A percentile compares a stretch with the other conserved stretches of the same genome.
These are phyloP conservation scores for Dactylellina drechsleri DNA, from an alignment of 2,329 filamentous ascomycete genomes.

Conservation along the genomic window DNA sequence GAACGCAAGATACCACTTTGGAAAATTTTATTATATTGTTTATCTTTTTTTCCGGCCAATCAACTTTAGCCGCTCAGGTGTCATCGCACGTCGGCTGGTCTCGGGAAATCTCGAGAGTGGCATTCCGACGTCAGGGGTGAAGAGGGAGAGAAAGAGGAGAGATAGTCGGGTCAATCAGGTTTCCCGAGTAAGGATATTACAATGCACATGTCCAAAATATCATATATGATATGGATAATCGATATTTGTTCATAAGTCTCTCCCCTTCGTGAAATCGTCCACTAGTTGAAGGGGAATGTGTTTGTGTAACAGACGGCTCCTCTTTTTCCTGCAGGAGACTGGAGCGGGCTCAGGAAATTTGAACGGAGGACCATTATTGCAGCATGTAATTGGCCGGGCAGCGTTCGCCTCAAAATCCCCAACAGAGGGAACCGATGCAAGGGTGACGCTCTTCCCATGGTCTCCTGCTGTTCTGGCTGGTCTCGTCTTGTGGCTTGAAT, in stretches of 20 bases:
- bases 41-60: constrained; percentile 11
- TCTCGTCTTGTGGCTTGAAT: too few relatives aligned
- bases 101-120: too few relatives aligned
- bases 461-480: too few relatives aligned
- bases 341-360: constrained; percentile 19
- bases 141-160: neutral
- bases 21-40: neutral
- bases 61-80: neutral
- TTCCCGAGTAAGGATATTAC: neutral
- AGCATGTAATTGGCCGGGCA: constrained; percentile 3
- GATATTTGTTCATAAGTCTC: constrained; percentile 1
- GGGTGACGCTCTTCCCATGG: neutral
- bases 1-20: constrained; percentile 23
- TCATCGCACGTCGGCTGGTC: too few relatives aligned
- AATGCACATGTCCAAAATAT: constrained; percentile 20
- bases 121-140: too few relatives aligned
- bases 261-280: too few relatives aligned
- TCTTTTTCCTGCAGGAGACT: constrained; percentile 3
- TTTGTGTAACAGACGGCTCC: constrained; percentile 48
- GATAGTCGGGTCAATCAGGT: neutral
- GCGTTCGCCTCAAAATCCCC: constrained; percentile 35
- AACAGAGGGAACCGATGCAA: constrained; percentile 33
- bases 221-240: constrained; percentile 13
- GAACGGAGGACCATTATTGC: neutral
- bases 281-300: constrained; percentile 22